Base-by-base conservation (phyloP, 2,329 filamentous ascomycete species). In the Trichoderma koningii region DNA sequence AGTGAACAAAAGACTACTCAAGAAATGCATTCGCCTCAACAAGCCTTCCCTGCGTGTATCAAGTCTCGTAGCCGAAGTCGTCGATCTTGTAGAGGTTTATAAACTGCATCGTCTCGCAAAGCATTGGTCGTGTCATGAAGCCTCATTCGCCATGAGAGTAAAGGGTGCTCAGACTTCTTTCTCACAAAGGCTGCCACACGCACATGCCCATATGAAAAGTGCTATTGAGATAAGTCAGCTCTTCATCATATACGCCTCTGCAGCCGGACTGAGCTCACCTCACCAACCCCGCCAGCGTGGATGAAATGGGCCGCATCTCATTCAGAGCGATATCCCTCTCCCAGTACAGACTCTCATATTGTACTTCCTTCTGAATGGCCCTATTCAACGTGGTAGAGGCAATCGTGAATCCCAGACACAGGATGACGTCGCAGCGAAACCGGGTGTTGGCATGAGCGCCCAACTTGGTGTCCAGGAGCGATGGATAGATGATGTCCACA, bases 121-220 rank as follows among this genome's bases (percentile, higher is more conserved):
- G n/a, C n/a, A 7, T 5, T 30, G 2, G 3, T 19, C 26, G 6
- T 14, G 5, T 7, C 9, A 17, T 7, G 1, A 17, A 28, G 1
- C 3, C 14, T 30, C 26, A 51, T 51, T 0, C 28, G 28, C 28
- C 5, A 30, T 30, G 7, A 30, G 28, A 30, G 3, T 17, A 14
- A 50, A 26, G 15, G 12, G 7, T 34, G 5, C 7, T 15, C 10
- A 6, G 0, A 9, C n/a, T 3, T 1, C 7, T 21, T 3, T 2
- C 52, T 21, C 34, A 60, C 3, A 50, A 15, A 0, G 56, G 56
- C 15, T 60, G 56, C 56, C 56, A 60, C 19, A 60, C 30, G 2
- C 56, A 60, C 45, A 60, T 50, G 9, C 56, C 44, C 56, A 60
- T 60, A 3, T 60, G 56, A 60, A 50, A 50, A 5, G 44, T 60